Conservation (phyloP, 2,329 filamentous ascomycete genomes). For the Beauveria varroae region DNA sequence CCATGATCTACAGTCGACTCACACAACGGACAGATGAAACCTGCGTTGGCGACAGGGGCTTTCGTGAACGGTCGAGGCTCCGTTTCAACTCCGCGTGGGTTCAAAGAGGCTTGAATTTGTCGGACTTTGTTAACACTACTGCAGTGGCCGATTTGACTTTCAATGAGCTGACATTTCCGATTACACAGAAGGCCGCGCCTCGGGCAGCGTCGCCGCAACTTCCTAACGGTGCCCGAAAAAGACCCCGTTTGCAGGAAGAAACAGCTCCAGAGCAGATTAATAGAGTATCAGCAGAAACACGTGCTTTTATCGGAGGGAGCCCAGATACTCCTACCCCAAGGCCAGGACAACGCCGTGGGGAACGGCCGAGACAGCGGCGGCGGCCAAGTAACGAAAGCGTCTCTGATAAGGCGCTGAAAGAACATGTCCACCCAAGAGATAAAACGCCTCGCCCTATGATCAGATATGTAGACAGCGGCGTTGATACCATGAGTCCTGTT, state of each 20-base stretch:
- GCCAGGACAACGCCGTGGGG: not conserved
- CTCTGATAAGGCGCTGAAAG: not conserved
- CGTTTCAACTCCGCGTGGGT: conserved; percentile 5
- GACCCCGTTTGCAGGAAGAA: not conserved
- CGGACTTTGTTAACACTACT: conserved; percentile 12
- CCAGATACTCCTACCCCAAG: not conserved
- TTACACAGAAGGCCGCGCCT: conserved; percentile 15
- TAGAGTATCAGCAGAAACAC: not conserved
- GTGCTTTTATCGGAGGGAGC: too few relatives aligned
- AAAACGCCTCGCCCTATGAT: not conserved
- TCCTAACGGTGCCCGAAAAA: not conserved
- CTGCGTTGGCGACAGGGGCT: conserved; percentile 24
- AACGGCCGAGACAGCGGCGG: not conserved
- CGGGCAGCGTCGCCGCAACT: conserved; percentile 22
- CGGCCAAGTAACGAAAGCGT: not conserved
- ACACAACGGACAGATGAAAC: conserved; percentile 22
- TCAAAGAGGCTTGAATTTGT: not conserved
- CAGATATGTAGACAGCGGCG: conserved; percentile 8
- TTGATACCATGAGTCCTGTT: conserved; percentile 4
- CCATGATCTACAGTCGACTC: not conserved
- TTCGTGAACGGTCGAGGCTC: conserved; percentile 24
- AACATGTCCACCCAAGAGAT: not conserved
- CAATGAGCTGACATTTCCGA: conserved; percentile 42
- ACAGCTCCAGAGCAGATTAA: not conserved
- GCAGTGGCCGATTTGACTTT: conserved; percentile 46